Evolutionary conservation across 139 green algal genomes (phyloP).

Genomic region (Diplosphaera chodatii): DNA sequence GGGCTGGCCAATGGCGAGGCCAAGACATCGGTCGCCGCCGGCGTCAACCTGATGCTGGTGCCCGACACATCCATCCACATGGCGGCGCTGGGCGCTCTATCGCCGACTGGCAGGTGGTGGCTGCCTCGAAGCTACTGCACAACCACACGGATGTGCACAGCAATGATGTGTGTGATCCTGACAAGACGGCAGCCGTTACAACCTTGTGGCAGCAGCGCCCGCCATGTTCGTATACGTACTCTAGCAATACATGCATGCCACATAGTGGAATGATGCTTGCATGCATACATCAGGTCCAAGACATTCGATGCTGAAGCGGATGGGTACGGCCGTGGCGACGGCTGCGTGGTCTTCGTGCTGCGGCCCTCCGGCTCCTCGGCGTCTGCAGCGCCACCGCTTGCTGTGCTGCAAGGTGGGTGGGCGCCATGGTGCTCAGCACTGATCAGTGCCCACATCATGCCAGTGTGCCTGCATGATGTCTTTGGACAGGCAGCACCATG

Average conservation of each 20-base stretch:
- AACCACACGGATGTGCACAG: no score
- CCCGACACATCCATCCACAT: slow-evolving; percentile 39
- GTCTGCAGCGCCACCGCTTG: not conserved
- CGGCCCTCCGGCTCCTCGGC: not conserved
- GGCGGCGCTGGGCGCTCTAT: slow-evolving; percentile 45
- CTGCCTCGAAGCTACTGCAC: no score
- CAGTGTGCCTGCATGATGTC: no score
- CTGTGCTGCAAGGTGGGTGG: slow-evolving; percentile 19
- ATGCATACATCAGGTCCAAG: slow-evolving; percentile 80
- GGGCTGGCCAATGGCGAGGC: slow-evolving; percentile 29
- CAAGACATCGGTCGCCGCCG: slow-evolving; percentile 33
- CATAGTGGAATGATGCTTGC: no score
- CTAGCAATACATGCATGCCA: no score
- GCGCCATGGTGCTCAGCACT: no score
- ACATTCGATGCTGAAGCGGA: slow-evolving; percentile 72
- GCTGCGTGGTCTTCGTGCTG: slow-evolving; percentile 20
- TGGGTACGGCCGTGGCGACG: slow-evolving; percentile 69
- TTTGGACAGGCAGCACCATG: no score
- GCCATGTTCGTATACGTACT: no score
- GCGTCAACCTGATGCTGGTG: slow-evolving; percentile 65
- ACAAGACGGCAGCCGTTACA: no score
- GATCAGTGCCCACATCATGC: no score
- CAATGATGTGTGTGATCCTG: no score
- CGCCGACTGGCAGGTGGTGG: slow-evolving; percentile 58
- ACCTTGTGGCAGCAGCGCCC: no score